Conservation (phyloP, 371 early-diverging fungal genomes). For the Fennellomyces sp. region DNA sequence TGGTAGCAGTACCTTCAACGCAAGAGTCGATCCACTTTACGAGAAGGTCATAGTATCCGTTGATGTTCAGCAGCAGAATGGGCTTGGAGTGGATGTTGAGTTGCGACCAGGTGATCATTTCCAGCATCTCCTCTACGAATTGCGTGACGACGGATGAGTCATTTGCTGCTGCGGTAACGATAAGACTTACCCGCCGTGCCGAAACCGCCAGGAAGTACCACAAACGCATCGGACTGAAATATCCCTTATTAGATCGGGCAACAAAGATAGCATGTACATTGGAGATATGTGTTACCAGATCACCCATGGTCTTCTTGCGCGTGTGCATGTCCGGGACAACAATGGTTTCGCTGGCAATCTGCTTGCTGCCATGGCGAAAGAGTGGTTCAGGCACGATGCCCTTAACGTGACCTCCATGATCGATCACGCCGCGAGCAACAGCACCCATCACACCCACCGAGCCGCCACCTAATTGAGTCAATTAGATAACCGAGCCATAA, state of each 20-base stretch:
- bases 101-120: conserved; percentile 86
- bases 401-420: conserved; percentile 58
- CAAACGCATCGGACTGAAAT: conserved; percentile 68
- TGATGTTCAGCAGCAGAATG: conserved; percentile 75
- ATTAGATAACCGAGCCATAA: neutral
- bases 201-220: conserved; percentile 87
- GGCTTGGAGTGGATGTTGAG: conserved; percentile 78
- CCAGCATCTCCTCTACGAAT: conserved; percentile 80
- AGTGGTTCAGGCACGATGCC: conserved; percentile 81
- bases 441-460: conserved; percentile 80
- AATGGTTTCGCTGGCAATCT: conserved; percentile 59
- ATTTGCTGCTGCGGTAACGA: neutral
- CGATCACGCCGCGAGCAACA: conserved; percentile 66
- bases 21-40: conserved; percentile 62
- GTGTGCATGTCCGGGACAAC: conserved; percentile 85
- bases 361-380: conserved; percentile 43
- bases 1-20: conserved; percentile 42
- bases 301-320: conserved; percentile 80
- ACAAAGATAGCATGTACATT: no score
- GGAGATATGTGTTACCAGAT: conserved; percentile 33
- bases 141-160: conserved; percentile 3
- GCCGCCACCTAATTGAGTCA: conserved; percentile 67
- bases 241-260: conserved; percentile 4
- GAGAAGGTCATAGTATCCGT: conserved; percentile 73
- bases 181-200: conserved; percentile 12